These are phyloP conservation scores for Fonsecaea multimorphosa DNA, from an alignment of 2,329 filamentous ascomycete species.

Conservation along the genomic window DNA sequence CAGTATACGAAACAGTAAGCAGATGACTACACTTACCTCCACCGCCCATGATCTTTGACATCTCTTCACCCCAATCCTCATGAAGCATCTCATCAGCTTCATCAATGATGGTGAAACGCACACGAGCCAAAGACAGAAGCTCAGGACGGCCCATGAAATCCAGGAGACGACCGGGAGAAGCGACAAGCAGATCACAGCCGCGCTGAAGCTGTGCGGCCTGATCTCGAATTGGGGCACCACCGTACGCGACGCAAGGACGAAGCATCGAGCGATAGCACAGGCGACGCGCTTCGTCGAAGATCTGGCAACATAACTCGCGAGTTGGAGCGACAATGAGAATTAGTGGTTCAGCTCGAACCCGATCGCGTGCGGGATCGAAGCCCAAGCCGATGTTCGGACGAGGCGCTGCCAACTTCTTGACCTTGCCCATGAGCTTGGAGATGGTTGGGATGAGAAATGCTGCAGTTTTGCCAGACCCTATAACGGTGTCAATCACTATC, in stretches of 20 bases:
- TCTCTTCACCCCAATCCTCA: constrained; percentile 75
- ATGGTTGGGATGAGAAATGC: constrained; percentile 89
- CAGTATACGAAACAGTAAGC: constrained; percentile 41
- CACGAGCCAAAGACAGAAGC: constrained; percentile 72
- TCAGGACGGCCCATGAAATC: constrained; percentile 77
- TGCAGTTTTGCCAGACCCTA: constrained; percentile 95
- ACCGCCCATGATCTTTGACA: constrained; percentile 77
- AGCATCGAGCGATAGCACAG: constrained; percentile 95
- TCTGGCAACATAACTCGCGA: constrained; percentile 89
- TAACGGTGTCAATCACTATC: constrained; percentile 1
- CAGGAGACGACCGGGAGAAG: constrained; percentile 81
- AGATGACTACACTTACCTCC: constrained; percentile 65
- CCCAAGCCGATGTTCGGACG: constrained; percentile 68
- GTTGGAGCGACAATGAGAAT: constrained; percentile 85
- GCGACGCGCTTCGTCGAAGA: constrained; percentile 91
- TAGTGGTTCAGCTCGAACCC: constrained; percentile 79
- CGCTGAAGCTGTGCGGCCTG: constrained; percentile 76
- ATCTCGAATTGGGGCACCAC: constrained; percentile 73
- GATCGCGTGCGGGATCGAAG: constrained; percentile 59
- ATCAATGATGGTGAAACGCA: constrained; percentile 82
- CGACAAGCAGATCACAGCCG: constrained; percentile 89
- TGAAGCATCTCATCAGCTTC: constrained; percentile 94
- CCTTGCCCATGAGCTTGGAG: constrained; percentile 93
- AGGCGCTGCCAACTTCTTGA: constrained; percentile 80
- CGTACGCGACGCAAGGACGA: constrained; percentile 87